Percentiles rank a stretch among this genome's conserved stretches.
Evolutionary conservation across 23 red algal species (phyloP).

Genomic region (Pyropia yezoensis): DNA sequence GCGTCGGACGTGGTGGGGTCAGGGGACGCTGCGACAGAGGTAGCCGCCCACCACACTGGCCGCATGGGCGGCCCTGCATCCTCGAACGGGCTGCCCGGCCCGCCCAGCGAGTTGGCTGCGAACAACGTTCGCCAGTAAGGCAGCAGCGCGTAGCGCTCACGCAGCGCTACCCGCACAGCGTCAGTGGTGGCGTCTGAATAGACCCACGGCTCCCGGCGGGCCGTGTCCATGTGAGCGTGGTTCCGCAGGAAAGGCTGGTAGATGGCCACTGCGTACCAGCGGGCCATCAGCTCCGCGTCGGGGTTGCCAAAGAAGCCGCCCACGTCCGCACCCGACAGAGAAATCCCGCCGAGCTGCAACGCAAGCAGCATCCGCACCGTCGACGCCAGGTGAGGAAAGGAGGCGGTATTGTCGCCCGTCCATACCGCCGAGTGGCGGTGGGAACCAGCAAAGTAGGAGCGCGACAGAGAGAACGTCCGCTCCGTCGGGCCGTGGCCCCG

Average conservation of each 20-base stretch:
- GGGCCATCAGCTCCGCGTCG: slow-evolving; percentile 42
- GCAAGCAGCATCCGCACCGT: slow-evolving; percentile 85
- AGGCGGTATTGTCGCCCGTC: slow-evolving; percentile 89
- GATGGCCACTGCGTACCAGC: slow-evolving; percentile 84
- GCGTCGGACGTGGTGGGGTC: slow-evolving; percentile 37
- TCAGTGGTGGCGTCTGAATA: slow-evolving; percentile 44
- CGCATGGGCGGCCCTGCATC: slow-evolving; percentile 70
- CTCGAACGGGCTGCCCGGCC: background rate
- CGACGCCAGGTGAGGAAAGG: slow-evolving; percentile 66
- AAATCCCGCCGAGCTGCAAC: slow-evolving; percentile 67
- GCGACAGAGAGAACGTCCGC: slow-evolving; percentile 81
- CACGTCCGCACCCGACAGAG: slow-evolving; percentile 86
- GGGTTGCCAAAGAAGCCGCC: slow-evolving; percentile 97
- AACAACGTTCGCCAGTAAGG: slow-evolving; percentile 91
- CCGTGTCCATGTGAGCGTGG: slow-evolving; percentile 86
- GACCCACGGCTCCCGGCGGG: slow-evolving; percentile 87
- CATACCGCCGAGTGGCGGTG: slow-evolving; percentile 90
- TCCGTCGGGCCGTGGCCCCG: slow-evolving; percentile 48
- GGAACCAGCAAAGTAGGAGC: slow-evolving; percentile 81
- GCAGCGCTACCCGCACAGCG: slow-evolving; percentile 48
- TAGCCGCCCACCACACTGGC: slow-evolving; percentile 68
- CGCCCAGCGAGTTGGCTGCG: slow-evolving; percentile 30
- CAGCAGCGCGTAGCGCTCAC: slow-evolving; percentile 64
- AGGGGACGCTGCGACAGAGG: too few relatives aligned
- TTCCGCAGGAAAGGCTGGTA: slow-evolving; percentile 96